phyloP scores from a whole-genome alignment of 352 stramenopile species.

The Globisporangium yorkense region DNA sequence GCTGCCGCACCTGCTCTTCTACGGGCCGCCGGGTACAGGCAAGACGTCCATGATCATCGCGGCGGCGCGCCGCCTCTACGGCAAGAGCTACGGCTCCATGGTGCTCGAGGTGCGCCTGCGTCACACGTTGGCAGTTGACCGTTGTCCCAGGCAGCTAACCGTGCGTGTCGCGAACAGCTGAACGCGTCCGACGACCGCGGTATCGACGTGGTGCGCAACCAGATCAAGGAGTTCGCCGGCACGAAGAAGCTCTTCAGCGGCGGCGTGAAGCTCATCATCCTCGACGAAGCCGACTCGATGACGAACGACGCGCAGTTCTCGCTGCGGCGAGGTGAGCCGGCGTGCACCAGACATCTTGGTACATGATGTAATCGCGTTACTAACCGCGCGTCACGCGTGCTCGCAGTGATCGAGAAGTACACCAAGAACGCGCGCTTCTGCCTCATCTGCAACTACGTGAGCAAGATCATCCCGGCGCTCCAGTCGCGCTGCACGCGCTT shows the following conservation, averaged over 20 bases:
- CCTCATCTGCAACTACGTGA: slow-evolving; percentile 99
- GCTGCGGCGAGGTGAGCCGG: slow-evolving; percentile 66
- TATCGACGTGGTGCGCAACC: slow-evolving; percentile 96
- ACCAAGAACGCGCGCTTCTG: slow-evolving; percentile 98
- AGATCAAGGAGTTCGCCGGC: slow-evolving; percentile 98
- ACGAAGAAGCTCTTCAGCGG: slow-evolving; percentile 95
- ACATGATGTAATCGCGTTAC: not conserved
- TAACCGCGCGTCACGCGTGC: not conserved
- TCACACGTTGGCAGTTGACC: not conserved
- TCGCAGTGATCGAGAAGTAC: slow-evolving; percentile 96
- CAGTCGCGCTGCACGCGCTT: slow-evolving; percentile 95
- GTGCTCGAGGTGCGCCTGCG: slow-evolving; percentile 73
- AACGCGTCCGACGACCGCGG: slow-evolving; percentile 97
- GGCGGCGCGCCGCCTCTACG: slow-evolving; percentile 93
- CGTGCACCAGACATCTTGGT: not conserved
- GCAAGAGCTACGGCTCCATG: slow-evolving; percentile 93
- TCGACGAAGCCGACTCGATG: slow-evolving; percentile 99
- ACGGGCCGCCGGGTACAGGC: slow-evolving; percentile 95
- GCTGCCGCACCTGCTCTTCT: slow-evolving; percentile 96
- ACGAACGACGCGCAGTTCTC: slow-evolving; percentile 97
- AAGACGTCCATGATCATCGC: slow-evolving; percentile 98
- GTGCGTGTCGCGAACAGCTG: slow-evolving; percentile 45
- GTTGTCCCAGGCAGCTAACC: too few species aligned
- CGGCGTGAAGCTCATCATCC: slow-evolving; percentile 96
- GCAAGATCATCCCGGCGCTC: slow-evolving; percentile 97